These are phyloP conservation scores for Hirschioporus abietinus DNA, from an alignment of 768 basidiomycete species.

Conservation along the genomic window DNA sequence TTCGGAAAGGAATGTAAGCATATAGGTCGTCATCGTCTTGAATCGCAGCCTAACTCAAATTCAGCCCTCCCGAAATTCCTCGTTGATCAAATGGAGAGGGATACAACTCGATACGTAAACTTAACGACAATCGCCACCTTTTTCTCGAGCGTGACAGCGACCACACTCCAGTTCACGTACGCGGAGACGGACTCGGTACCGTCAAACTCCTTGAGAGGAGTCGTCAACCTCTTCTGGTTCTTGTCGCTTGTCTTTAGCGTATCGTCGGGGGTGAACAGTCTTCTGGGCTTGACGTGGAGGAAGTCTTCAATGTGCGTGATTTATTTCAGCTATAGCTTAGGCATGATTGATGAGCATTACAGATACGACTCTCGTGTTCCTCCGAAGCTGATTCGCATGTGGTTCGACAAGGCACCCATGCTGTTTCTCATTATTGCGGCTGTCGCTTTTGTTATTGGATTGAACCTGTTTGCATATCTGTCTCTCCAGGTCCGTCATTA, in stretches of 20 bases:
- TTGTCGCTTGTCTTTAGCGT: not conserved
- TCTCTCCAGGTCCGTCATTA: not conserved
- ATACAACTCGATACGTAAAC: not conserved
- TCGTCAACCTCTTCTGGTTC: not conserved
- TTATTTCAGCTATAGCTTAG: not conserved
- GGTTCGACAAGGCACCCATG: not conserved
- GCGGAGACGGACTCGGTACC: not conserved
- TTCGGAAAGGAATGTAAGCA: not conserved
- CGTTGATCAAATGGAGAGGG: not conserved
- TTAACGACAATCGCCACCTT: not conserved
- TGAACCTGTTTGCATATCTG: not conserved
- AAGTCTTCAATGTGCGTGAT: not conserved
- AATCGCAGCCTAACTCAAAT: not conserved
- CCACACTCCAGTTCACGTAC: not conserved
- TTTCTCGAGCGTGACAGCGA: not conserved
- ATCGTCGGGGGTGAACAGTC: not conserved
- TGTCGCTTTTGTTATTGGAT: not conserved
- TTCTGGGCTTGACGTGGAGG: not conserved
- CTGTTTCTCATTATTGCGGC: not conserved
- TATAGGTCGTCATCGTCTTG: not conserved
- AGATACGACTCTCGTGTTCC: not conserved
- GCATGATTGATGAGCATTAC: not conserved
- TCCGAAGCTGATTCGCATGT: not conserved
- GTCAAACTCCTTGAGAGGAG: not conserved
- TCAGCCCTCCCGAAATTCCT: not conserved